Base-by-base conservation (phyloP, 2,329 filamentous ascomycete species). In the Dryadomyces quercus-mongolicae region DNA sequence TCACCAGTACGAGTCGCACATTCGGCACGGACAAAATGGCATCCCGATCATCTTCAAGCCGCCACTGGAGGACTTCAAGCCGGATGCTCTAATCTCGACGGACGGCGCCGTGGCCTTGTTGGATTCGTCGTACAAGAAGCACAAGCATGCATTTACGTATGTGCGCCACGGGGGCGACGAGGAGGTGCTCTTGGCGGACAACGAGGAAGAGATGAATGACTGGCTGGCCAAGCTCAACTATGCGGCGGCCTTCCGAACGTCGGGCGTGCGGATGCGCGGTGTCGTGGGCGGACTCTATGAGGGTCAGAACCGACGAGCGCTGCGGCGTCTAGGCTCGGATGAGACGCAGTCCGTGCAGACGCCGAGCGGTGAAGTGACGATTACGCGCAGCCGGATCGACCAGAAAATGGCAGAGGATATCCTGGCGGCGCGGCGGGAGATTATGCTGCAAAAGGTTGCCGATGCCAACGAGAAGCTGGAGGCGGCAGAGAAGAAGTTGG, bases 221-320 rank as follows among this genome's bases (percentile, higher is more conserved):
- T 98, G 93, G 93, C 74, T 98, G 31, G 88, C 87, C 8, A 93
- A 95, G 64, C 78, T 98, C 57, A 98, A 98, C 66, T 97, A 97
- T 65, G 92, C 92, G 38, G 91, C 93, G 9, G 88, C 93, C 1
- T 97, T 97, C 67, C 81, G 89, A 61, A 95, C 90, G 0, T 88
- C 91, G 6, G 91, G 92, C 13, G 89, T 97, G 6, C 81, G 89
- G 46, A 94, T 95, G 76, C 81, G 92, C 61, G 91, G 90, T 21
- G 85, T 95, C 55, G 78, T 93, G 52, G 90, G 88, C 13, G 86
- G 85, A 6, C 84, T 85, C 61, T 93, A 95, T 62, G 89, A 95
- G 63, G 88, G 87, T 2, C 89, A 95, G 65, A 78, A 79, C 54
- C 78, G 81, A 50, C 80, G 85, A 54, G 86, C 84, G 2, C 82